These are phyloP conservation scores for Candida sakaeoensis DNA, from an alignment of 805 yeast species.

Conservation along the genomic window DNA sequence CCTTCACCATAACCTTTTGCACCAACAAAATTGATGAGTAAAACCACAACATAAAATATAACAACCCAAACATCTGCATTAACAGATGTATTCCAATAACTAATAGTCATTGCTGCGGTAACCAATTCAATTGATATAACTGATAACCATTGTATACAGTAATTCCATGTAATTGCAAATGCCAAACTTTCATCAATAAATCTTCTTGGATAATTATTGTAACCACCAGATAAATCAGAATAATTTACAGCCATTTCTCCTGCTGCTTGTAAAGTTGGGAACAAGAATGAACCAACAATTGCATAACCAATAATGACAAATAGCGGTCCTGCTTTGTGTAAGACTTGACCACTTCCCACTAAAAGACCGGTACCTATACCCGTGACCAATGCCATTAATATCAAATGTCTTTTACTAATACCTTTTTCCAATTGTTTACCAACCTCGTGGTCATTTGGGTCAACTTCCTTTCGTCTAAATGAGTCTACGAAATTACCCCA, in stretches of 20 bases:
- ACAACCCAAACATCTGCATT: constrained; percentile 57
- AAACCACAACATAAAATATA: constrained; percentile 46
- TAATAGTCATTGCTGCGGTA: constrained; percentile 59
- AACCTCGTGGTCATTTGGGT: constrained; percentile 12
- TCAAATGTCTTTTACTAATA: constrained; percentile 40
- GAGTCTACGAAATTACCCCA: constrained; percentile 24
- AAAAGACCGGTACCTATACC: constrained; percentile 43
- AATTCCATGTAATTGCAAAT: constrained; percentile 61
- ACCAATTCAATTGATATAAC: constrained; percentile 63
- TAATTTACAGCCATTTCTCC: constrained; percentile 58
- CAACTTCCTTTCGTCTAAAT: constrained; percentile 17
- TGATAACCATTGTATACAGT: constrained; percentile 60
- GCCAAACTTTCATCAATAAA: constrained; percentile 56
- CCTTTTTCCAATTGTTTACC: constrained; percentile 25
- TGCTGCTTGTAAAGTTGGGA: constrained; percentile 38
- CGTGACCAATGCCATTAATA: constrained; percentile 31
- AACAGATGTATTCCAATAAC: constrained; percentile 47
- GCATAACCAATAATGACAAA: constrained; percentile 30
- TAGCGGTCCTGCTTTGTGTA: constrained; percentile 36
- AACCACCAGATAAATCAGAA: constrained; percentile 57
- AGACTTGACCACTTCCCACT: constrained; percentile 37
- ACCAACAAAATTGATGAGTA: constrained; percentile 43
- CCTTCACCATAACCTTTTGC: constrained; percentile 47
- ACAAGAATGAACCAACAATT: constrained; percentile 33
- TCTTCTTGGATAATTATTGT: constrained; percentile 51